Evolutionary conservation across 2,329 filamentous ascomycete genomes (phyloP).

Genomic region (Stagonosporopsis rhizophila): DNA sequence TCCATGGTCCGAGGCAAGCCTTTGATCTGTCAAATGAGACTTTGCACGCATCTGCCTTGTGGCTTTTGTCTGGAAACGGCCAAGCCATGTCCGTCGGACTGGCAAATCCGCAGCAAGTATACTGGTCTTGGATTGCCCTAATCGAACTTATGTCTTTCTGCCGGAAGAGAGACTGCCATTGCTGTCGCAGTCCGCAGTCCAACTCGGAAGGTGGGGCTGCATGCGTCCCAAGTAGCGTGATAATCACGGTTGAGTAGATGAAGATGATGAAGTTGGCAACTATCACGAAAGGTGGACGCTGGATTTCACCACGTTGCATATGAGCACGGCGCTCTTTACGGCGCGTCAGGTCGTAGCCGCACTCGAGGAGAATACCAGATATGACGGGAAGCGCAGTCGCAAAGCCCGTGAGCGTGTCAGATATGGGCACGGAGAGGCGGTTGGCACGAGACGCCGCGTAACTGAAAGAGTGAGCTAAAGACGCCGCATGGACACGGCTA

Average conservation of each 20-base stretch:
- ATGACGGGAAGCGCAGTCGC: slow-evolving; percentile 53
- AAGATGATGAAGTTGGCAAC: slow-evolving; percentile 50
- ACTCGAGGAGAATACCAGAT: slow-evolving; percentile 53
- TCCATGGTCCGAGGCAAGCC: slow-evolving; percentile 65
- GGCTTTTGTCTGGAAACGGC: slow-evolving; percentile 61
- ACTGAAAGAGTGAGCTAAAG: slow-evolving; percentile 27
- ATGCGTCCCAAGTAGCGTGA: slow-evolving; percentile 55
- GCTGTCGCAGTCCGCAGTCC: slow-evolving; percentile 63
- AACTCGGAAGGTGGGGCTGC: slow-evolving; percentile 48
- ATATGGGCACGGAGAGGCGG: slow-evolving; percentile 52
- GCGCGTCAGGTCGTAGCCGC: slow-evolving; percentile 45
- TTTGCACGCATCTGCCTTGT: slow-evolving; percentile 52
- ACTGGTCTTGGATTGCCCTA: slow-evolving; percentile 67
- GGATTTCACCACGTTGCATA: slow-evolving; percentile 42
- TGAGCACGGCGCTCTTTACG: slow-evolving; percentile 39
- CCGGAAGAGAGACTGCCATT: slow-evolving; percentile 64
- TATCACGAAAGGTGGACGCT: slow-evolving; percentile 47
- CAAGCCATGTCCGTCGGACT: slow-evolving; percentile 66
- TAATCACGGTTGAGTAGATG: slow-evolving; percentile 53
- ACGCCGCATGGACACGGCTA: neutral
- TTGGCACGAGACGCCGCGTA: slow-evolving; percentile 42
- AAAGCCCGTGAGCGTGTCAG: slow-evolving; percentile 50
- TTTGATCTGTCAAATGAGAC: slow-evolving; percentile 55
- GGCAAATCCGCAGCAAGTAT: slow-evolving; percentile 71
- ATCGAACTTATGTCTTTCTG: slow-evolving; percentile 61